Base-by-base conservation (phyloP, 2,329 filamentous ascomycete genomes). In the Penicillium polonicum region DNA sequence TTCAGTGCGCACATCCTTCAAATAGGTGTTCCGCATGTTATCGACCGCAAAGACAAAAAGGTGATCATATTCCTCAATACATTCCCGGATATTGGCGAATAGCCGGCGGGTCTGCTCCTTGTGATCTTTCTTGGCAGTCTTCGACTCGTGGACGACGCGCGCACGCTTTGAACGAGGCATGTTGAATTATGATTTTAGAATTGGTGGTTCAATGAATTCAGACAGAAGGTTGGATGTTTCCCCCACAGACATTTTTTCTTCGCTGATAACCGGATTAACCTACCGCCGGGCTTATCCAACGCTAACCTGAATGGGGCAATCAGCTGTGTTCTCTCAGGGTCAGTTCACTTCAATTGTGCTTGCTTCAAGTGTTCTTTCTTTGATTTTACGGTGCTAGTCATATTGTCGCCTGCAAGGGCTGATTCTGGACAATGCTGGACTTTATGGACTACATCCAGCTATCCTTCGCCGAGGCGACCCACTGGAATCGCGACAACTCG, bases 91-190 rank as follows among this genome's bases (percentile, higher is more conserved):
- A 76, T 90, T 91, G 77, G 88, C 82, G 80, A 93, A 96, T 62
- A 97, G 88, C 72, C 88, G 88, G 72, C 92, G 85, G 76, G 92
- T 92, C 60, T 87, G 80, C 77, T 97, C 89, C 81, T 96, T 95
- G 78, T 90, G 88, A 62, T 86, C 88, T 83, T 97, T 97, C 82
- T 96, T 97, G 77, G 86, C 81, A 70, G 94, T 92, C 82, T 94
- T 88, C 67, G 92, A 92, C 74, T 96, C 85, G 82, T 96, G 89
- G 68, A 96, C 86, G 76, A 95, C 83, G 79, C 88, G 93, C 69
- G 89, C 84, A 78, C 94, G 90, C 84, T 94, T 97, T 63, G 94
- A 97, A 82, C 95, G 92, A 74, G 94, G 94, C 94, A 99, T 99
- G 65, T 64, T 83, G 67, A 56, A 23, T 23, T 50, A 52, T 50